Evolutionary conservation across 768 basidiomycete species (phyloP).

Genomic region (Candolleomyces eurysporus): DNA sequence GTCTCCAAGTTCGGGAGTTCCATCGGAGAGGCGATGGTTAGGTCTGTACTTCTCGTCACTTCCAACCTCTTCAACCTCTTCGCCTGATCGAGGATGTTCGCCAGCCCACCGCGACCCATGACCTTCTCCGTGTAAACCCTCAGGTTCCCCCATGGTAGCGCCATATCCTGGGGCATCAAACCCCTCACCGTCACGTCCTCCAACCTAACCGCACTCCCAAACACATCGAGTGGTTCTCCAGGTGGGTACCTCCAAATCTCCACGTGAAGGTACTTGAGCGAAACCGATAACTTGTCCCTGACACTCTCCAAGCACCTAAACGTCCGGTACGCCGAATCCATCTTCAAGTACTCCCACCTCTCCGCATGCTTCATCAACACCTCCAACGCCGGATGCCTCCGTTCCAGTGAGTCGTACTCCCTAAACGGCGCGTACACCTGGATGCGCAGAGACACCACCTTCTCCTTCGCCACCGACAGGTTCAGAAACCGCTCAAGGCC

Average conservation of each 20-base stretch:
- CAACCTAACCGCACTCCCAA: background rate
- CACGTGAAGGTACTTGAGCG: constrained; percentile 1
- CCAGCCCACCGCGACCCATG: background rate
- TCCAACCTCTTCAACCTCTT: background rate
- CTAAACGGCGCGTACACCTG: constrained; percentile 4
- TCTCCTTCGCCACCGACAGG: too few relatives aligned
- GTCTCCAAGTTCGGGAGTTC: constrained; percentile 1
- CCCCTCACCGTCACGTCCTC: constrained; percentile 1
- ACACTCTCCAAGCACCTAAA: background rate
- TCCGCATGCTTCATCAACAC: background rate
- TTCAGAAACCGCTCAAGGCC: background rate
- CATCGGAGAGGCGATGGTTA: background rate
- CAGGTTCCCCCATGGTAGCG: constrained; percentile 1
- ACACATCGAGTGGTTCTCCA: background rate
- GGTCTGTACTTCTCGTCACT: background rate
- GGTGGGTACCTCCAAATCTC: background rate
- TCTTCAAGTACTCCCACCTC: constrained; percentile 4
- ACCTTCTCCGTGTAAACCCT: constrained; percentile 5
- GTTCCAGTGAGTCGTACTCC: background rate
- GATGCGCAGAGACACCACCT: background rate
- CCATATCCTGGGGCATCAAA: background rate
- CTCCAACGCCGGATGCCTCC: constrained; percentile 8
- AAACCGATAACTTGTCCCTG: background rate
- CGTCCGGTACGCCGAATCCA: background rate
- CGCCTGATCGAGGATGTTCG: background rate